Evolutionary conservation across 129 eudicot species (phyloP), one percentile per base, ranked within the genome.

Genomic region (Ambrosia trifida): DNA sequence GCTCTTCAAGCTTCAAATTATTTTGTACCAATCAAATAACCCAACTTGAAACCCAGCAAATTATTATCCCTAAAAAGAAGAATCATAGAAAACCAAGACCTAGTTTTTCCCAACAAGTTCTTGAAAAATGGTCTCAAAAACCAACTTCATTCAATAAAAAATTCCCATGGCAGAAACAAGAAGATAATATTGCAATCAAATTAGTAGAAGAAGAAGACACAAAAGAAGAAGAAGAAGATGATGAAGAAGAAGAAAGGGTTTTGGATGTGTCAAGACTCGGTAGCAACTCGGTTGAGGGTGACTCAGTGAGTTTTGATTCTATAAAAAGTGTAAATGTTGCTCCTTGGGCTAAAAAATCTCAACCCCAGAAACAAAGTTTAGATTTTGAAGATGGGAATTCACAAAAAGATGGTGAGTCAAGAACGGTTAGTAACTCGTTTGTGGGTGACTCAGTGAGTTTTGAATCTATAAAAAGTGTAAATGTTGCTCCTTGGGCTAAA

Each of bases 71-170:
- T 52, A 68, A 80, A 51, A 89, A 52, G 72, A 93, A 87, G 71
- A 80, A 83, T 59, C 76, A 85, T 43, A 76, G 95, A 61, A 93
- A 93, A 64, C 98, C 98, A 13, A 89, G 89, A 66, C 96, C 98
- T 11, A 93, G 92, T 67, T 93, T 93, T 69, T 72, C 86, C 30
- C 82, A 93, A 6, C 88, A 93, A 82, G 81, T 93, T 79, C 90
- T 81, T 36, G 85, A 79, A 43, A 93, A 93, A 79, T 93, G 98
- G 98, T 89, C 92, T 60, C 62, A 72, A 1, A 89, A 85, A 70
- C 72, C 79, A 64, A 68, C 81, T 82, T 76, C 87, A 18, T 44
- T 52, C 30, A 76, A 78, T 44, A 73, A 83, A 17, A 87, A 83
- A 28, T 78, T 87, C 52, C 98, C 98, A 46, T 93, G 98, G 96